phyloP scores from a whole-genome alignment of 768 basidiomycete species.

The Lactarius trivialis region DNA sequence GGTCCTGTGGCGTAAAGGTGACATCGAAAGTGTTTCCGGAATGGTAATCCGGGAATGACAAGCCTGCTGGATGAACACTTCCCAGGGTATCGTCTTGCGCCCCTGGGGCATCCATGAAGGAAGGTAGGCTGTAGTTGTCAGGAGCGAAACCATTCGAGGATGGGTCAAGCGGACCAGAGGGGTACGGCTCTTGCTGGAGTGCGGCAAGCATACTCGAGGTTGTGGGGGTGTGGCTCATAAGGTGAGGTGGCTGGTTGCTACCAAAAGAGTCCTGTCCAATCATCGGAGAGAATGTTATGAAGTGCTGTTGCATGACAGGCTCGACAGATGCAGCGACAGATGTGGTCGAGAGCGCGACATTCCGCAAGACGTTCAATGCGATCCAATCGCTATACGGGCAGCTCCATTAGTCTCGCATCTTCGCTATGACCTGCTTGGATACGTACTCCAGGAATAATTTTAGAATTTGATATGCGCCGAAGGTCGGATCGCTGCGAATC shows the following conservation, averaged over 20 bases:
- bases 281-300: constrained; percentile 85
- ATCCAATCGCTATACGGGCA: constrained; percentile 72
- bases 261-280: constrained; percentile 73
- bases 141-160: constrained; percentile 53
- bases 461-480: constrained; percentile 87
- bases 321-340: constrained; percentile 90
- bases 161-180: constrained; percentile 58
- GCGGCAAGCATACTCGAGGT: constrained; percentile 90
- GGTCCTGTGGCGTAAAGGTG: constrained; percentile 57
- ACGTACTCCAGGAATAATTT: constrained; percentile 87
- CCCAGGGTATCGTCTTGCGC: constrained; percentile 58
- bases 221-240: constrained; percentile 78
- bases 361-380: constrained; percentile 80
- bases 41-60: constrained; percentile 64
- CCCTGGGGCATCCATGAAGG: constrained; percentile 69
- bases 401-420: constrained; percentile 22
- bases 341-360: constrained; percentile 82
- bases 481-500: constrained; percentile 86
- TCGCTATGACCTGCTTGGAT: constrained; percentile 5
- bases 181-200: constrained; percentile 70
- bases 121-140: constrained; percentile 62
- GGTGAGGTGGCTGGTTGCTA: constrained; percentile 42
- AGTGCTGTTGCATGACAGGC: constrained; percentile 87
- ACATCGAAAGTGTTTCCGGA: constrained; percentile 66
- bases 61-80: constrained; percentile 52